Evolutionary conservation across 805 yeast genomes (phyloP).

Genomic region (Yarrowia keelungensis): DNA sequence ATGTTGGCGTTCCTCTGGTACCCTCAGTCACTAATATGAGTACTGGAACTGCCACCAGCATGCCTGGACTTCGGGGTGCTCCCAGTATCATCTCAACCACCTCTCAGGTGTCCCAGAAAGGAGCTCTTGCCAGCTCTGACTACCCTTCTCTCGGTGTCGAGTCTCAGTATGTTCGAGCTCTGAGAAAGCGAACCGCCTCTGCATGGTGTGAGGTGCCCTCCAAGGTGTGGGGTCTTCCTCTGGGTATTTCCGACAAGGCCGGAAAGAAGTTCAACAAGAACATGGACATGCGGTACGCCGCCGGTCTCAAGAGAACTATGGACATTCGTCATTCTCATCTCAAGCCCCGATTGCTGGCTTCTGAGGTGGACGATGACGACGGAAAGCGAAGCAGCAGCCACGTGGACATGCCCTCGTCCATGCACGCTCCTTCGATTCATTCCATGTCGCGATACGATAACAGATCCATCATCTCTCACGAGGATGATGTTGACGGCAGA

Average conservation of each 20-base stretch:
- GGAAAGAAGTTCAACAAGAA: conserved; percentile 43
- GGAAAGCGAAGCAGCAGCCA: conserved; percentile 29
- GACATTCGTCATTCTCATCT: conserved; percentile 52
- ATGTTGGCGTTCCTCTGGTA: conserved; percentile 35
- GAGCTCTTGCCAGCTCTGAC: conserved; percentile 2
- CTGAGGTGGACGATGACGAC: conserved; percentile 34
- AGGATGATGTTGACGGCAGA: conserved; percentile 14
- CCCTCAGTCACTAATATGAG: conserved; percentile 37
- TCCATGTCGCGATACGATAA: conserved; percentile 31
- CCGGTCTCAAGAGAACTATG: conserved; percentile 48
- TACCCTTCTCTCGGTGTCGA: conserved; percentile 30
- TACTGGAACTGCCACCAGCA: conserved; percentile 47
- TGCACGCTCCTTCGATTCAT: conserved; percentile 22
- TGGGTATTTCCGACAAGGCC: conserved; percentile 43
- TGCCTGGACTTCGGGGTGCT: conserved; percentile 16
- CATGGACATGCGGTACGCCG: conserved; percentile 41
- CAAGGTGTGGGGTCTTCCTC: conserved; percentile 47
- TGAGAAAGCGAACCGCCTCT: conserved; percentile 46
- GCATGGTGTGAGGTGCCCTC: conserved; percentile 47
- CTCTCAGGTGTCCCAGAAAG: conserved; percentile 21
- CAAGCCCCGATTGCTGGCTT: conserved; percentile 69
- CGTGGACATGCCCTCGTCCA: conserved; percentile 13
- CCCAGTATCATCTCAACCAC: conserved; percentile 29
- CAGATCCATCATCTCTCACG: conserved; percentile 25
- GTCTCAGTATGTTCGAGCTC: conserved; percentile 46